phyloP scores from a whole-genome alignment of 2,329 filamentous ascomycete species.

The Xylariaceae sp. region DNA sequence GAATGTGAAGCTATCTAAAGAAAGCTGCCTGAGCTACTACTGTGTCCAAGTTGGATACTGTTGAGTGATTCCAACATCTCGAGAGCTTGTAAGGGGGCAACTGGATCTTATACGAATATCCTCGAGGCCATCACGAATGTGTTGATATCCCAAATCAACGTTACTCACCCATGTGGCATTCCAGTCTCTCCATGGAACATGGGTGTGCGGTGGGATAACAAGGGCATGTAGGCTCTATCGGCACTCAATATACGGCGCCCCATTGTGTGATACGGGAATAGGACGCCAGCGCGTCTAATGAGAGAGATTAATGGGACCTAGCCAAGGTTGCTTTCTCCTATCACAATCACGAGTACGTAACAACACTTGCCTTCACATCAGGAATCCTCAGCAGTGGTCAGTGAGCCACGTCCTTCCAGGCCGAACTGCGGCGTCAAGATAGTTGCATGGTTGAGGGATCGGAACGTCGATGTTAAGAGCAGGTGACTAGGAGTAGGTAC shows the following conservation, averaged over 20 bases:
- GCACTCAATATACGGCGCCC: no score
- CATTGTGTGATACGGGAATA: no score
- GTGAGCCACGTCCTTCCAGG: background rate
- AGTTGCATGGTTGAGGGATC: constrained; percentile 9
- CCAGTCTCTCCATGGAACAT: no score
- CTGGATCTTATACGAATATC: constrained; percentile 11
- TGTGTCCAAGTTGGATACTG: constrained; percentile 10
- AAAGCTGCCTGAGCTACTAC: constrained; percentile 15
- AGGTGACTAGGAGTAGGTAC: constrained; percentile 22
- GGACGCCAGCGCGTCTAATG: no score
- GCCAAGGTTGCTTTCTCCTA: no score
- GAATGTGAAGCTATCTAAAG: background rate
- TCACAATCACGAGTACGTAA: no score
- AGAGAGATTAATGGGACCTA: no score
- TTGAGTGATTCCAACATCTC: constrained; percentile 2
- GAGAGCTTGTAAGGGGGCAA: background rate
- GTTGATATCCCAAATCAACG: constrained; percentile 21
- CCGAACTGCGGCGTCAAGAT: constrained; percentile 7
- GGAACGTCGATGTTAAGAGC: constrained; percentile 21
- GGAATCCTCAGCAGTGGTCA: constrained; percentile 8
- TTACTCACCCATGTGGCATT: constrained; percentile 23
- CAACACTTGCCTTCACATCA: no score
- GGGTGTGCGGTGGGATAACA: no score
- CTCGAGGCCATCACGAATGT: constrained; percentile 3
- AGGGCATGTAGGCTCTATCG: no score